These are phyloP conservation scores for Rhazya stricta DNA, from an alignment of 257 asterid genomes.

Conservation along the genomic window DNA sequence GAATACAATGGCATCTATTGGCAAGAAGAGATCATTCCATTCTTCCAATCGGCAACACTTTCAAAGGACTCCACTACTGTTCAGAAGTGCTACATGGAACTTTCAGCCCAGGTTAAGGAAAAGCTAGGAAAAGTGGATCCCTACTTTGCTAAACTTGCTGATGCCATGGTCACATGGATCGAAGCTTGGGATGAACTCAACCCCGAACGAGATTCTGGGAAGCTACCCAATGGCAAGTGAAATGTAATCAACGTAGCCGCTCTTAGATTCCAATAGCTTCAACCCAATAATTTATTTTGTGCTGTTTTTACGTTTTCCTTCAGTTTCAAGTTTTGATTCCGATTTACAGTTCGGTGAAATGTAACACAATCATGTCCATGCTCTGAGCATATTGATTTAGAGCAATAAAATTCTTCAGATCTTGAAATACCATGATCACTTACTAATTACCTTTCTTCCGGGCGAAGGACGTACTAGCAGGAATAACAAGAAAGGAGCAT, in stretches of 20 bases:
- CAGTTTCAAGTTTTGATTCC: background rate
- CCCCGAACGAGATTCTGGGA: conserved; percentile 30
- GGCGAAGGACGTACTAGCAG: too few relatives aligned
- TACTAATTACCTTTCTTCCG: too few relatives aligned
- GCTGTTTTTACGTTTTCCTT: background rate
- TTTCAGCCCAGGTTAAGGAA: conserved; percentile 66
- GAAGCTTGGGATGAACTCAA: conserved; percentile 92
- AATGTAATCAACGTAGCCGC: background rate
- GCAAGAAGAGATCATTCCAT: conserved; percentile 94
- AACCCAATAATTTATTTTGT: background rate
- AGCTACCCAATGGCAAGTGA: conserved; percentile 23
- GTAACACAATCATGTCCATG: background rate
- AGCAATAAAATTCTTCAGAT: too few relatives aligned
- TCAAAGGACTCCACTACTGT: conserved; percentile 75
- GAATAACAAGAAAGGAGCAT: background rate
- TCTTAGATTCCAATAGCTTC: background rate
- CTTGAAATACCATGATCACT: too few relatives aligned
- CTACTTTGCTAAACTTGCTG: conserved; percentile 67
- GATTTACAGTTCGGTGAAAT: background rate
- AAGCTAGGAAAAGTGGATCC: conserved; percentile 69
- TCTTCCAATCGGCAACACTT: conserved; percentile 59
- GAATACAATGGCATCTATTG: conserved; percentile 92
- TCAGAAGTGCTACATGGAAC: conserved; percentile 69
- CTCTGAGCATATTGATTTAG: background rate
- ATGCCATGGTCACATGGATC: conserved; percentile 85